These are phyloP conservation scores for Litsea cubeba DNA, from an alignment of 164 flowering plant species.

Conservation along the genomic window DNA sequence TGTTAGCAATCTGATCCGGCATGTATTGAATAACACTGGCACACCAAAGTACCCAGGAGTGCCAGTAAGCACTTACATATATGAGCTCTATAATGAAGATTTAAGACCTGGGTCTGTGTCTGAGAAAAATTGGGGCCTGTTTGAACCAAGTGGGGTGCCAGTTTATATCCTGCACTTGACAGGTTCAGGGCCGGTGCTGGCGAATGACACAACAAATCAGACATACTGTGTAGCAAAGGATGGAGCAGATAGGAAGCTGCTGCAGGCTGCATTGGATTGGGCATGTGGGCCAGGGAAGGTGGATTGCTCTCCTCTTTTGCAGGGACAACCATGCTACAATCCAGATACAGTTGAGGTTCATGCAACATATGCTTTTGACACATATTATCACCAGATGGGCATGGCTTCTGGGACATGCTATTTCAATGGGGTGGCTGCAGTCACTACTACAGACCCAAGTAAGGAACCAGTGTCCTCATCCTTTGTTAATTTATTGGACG, in stretches of 20 bases:
- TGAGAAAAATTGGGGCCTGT: slow-evolving; percentile 92
- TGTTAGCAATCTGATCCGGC: slow-evolving; percentile 76
- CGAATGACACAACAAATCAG: slow-evolving; percentile 84
- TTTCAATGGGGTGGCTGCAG: slow-evolving; percentile 82
- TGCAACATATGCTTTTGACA: slow-evolving; percentile 77
- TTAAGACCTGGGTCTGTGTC: slow-evolving; percentile 61
- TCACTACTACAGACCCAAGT: slow-evolving; percentile 88
- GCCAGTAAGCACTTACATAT: slow-evolving; percentile 75
- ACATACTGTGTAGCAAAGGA: slow-evolving; percentile 68
- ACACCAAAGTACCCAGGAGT: slow-evolving; percentile 85
- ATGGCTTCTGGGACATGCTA: slow-evolving; percentile 66
- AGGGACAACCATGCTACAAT: slow-evolving; percentile 76
- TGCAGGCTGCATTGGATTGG: slow-evolving; percentile 91
- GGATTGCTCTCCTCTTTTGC: slow-evolving; percentile 68
- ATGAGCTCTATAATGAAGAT: slow-evolving; percentile 92
- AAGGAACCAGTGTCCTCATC: slow-evolving; percentile 16
- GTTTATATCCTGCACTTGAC: slow-evolving; percentile 59
- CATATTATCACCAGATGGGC: slow-evolving; percentile 63
- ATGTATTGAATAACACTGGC: slow-evolving; percentile 78
- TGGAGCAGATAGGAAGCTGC: slow-evolving; percentile 64
- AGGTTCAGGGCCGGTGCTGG: slow-evolving; percentile 69
- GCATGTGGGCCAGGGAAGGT: slow-evolving; percentile 98
- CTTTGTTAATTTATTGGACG: background rate
- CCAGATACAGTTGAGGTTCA: slow-evolving; percentile 70
- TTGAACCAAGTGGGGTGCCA: slow-evolving; percentile 64